These are phyloP conservation scores for Corymbia calophylla DNA, from an alignment of 441 rosid species.

Conservation along the genomic window DNA sequence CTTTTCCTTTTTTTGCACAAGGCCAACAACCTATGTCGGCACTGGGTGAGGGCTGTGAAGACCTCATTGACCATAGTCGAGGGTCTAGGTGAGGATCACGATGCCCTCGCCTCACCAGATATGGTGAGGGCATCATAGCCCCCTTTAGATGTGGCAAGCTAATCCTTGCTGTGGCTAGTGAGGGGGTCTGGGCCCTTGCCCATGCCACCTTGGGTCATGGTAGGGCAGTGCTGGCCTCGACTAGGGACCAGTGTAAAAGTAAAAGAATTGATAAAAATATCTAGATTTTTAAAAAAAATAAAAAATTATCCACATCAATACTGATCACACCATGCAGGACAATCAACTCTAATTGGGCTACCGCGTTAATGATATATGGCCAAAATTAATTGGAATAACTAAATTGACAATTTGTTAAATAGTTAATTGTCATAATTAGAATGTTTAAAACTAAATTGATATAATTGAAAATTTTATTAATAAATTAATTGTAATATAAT, in stretches of 20 bases:
- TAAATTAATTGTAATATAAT: accelerated
- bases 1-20: too few species aligned
- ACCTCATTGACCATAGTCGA: too few species aligned
- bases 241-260: too few species aligned
- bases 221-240: too few species aligned
- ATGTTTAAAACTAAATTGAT: accelerated
- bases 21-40: accelerated
- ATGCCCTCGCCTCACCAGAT: too few species aligned
- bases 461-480: background rate
- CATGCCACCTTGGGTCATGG: background rate
- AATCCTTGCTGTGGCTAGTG: background rate
- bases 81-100: too few species aligned
- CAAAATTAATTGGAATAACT: background rate
- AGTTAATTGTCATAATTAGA: background rate
- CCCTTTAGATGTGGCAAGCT: too few species aligned
- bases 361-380: accelerated
- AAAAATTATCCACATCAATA: too few species aligned
- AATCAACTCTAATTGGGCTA: too few species aligned
- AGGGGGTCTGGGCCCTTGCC: background rate
- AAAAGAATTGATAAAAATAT: too few species aligned
- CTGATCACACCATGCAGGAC: accelerated
- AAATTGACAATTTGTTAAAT: background rate
- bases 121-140: background rate
- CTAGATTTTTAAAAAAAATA: too few species aligned
- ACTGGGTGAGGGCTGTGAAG: accelerated